Base-by-base conservation (phyloP, 2,329 filamentous ascomycete species). In the Verticillium alfalfae region DNA sequence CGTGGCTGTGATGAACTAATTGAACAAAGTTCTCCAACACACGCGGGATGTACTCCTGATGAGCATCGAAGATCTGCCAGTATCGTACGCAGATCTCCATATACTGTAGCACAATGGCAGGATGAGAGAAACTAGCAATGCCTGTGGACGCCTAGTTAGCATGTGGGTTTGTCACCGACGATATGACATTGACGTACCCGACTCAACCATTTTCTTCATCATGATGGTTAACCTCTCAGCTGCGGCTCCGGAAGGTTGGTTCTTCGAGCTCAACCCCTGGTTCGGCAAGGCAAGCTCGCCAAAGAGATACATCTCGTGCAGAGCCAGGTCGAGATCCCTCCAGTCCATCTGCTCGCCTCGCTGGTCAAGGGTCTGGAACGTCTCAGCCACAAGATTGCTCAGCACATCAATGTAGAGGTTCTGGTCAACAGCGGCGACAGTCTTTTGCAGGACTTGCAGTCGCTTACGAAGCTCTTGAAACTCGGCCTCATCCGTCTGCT, bases 1-100 rank as follows among this genome's bases (percentile, higher is more conserved):
- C 85, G 69, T 97, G 90, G 38, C 90, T 85, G 71, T 96, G 92
- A 70, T 98, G 96, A 3, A 95, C 91, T 57, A 97, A 85, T 13
- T 88, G 87, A 56, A 99, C 91, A 74, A 99, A 98, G 71, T 90
- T 93, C 70, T 97, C 93, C 52, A 99, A 82, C 1, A 95, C 92
- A 66, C 88, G 89, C 2, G 92, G 91, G 58, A 98, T 96, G 64
- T 92, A 88, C 26, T 89, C 82, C 36, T 88, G 83, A 70, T 97
- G 91, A 61, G 87, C 87, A 71, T 98, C 93, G 72, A 99, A 98
- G 74, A 97, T 96, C 34, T 88, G 86, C 72, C 89, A 91, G 76
- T 99, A 99, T 58, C 95, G 89, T 61, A 97, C 93, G 73, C 93
- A 97, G 39, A 97, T 96, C 74, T 99, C 95, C 93, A 99, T 97